Conservation (phyloP, 164 flowering plant species). For the Macadamia integrifolia region DNA sequence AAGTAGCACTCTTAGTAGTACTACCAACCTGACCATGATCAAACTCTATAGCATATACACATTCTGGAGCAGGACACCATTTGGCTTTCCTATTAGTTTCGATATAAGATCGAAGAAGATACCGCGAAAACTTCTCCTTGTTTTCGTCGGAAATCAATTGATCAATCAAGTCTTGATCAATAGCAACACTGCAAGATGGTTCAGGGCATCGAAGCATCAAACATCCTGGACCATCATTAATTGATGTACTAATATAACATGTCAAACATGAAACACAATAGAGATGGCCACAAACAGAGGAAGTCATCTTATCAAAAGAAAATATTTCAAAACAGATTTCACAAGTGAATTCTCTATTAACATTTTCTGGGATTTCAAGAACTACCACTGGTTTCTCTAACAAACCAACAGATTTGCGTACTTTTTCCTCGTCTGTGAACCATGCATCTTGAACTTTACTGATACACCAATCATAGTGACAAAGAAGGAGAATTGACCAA, state of each 20-base stretch:
- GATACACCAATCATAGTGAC: slow-evolving; percentile 40
- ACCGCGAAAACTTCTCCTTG: slow-evolving; percentile 62
- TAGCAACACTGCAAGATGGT: slow-evolving; percentile 83
- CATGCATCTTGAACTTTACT: slow-evolving; percentile 79
- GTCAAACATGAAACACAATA: slow-evolving; percentile 78
- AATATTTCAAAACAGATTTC: slow-evolving; percentile 82
- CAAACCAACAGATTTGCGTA: slow-evolving; percentile 63
- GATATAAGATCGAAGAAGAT: slow-evolving; percentile 71
- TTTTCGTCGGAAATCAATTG: slow-evolving; percentile 57
- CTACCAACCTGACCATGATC: slow-evolving; percentile 36
- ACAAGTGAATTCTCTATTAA: slow-evolving; percentile 50
- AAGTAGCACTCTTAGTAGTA: slow-evolving; percentile 32
- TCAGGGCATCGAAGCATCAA: slow-evolving; percentile 83
- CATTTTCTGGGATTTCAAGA: slow-evolving; percentile 21
- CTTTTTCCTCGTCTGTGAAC: slow-evolving; percentile 80
- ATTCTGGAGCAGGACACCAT: slow-evolving; percentile 93
- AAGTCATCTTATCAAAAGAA: slow-evolving; percentile 35
- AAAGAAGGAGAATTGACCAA: no score
- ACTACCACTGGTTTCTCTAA: slow-evolving; percentile 37
- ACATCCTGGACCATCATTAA: slow-evolving; percentile 93
- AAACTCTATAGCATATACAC: slow-evolving; percentile 73
- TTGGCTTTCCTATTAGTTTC: slow-evolving; percentile 84
- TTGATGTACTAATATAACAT: slow-evolving; percentile 72
- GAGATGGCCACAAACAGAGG: slow-evolving; percentile 89
- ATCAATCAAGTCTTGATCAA: slow-evolving; percentile 75